phyloP scores from a whole-genome alignment of 331 rosid species.

The Cydonia oblonga region DNA sequence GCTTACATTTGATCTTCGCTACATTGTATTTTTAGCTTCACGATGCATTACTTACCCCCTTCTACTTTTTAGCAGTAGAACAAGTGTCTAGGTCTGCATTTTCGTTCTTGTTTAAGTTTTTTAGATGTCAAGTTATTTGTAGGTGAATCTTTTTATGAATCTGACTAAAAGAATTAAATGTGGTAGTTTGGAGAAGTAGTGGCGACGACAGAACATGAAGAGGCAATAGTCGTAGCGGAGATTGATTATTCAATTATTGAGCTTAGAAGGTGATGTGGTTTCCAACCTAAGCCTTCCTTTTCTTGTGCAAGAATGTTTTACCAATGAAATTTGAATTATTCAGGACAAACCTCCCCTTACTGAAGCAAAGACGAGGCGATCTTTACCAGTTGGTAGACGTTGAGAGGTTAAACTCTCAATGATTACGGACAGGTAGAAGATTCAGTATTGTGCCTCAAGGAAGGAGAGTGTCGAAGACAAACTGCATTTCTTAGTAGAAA shows the following conservation, averaged over 20 bases:
- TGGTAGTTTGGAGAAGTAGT: constrained; percentile 72
- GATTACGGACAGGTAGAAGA: not conserved
- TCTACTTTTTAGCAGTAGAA: not conserved
- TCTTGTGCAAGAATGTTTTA: not conserved
- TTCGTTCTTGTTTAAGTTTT: not conserved
- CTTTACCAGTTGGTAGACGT: constrained; percentile 89
- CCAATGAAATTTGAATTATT: not conserved
- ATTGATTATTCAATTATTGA: constrained; percentile 62
- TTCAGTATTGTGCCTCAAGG: not conserved
- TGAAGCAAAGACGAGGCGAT: constrained; percentile 85
- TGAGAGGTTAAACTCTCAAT: constrained; percentile 57
- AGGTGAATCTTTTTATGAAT: not conserved
- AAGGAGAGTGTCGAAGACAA: not conserved
- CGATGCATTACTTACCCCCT: not conserved
- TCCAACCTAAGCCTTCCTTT: not conserved
- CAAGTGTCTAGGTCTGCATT: constrained; percentile 2
- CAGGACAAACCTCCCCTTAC: constrained; percentile 75
- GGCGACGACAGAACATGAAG: constrained; percentile 81
- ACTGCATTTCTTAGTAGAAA: not conserved
- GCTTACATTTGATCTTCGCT: not conserved
- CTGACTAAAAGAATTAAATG: constrained; percentile 9
- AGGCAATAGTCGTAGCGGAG: constrained; percentile 61
- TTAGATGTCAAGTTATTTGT: not conserved
- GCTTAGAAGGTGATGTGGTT: constrained; percentile 43
- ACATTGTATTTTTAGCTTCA: not conserved